Conservation (phyloP, 257 asterid species). For the Penstemon eatonii region DNA sequence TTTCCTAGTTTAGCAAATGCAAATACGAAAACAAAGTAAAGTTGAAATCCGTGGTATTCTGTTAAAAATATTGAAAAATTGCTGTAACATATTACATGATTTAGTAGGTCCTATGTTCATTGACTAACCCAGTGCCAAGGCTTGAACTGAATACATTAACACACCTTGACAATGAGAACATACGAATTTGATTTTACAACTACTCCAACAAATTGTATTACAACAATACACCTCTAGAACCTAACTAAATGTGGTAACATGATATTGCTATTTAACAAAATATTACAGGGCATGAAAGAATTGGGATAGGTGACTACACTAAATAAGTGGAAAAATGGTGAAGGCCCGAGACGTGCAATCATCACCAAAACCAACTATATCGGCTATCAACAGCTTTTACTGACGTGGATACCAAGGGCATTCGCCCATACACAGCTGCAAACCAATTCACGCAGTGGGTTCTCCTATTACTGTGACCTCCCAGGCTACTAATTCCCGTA, state of each 20-base stretch:
- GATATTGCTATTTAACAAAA: slow-evolving; percentile 17
- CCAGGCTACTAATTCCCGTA: slow-evolving; percentile 83
- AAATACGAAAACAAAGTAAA: no score
- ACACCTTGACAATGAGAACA: no score
- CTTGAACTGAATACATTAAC: no score
- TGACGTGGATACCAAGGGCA: slow-evolving; percentile 74
- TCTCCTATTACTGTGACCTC: slow-evolving; percentile 75
- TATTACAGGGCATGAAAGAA: slow-evolving; percentile 30
- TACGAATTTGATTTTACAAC: neutral
- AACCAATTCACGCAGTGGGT: slow-evolving; percentile 62
- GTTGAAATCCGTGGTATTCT: no score
- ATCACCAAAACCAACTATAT: slow-evolving; percentile 79
- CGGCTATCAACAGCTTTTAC: slow-evolving; percentile 77
- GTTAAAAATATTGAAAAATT: no score
- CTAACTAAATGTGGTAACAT: slow-evolving; percentile 24
- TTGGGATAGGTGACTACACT: slow-evolving; percentile 4
- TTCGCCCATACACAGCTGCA: slow-evolving; percentile 51
- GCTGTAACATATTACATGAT: no score
- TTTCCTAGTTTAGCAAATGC: no score
- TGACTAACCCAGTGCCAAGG: no score
- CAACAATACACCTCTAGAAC: neutral
- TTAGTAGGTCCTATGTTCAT: no score
- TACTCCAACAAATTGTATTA: neutral
- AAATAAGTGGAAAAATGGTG: slow-evolving; percentile 26
- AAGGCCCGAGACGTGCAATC: slow-evolving; percentile 12